Base-by-base conservation (phyloP, 2,329 filamentous ascomycete genomes). In the Coleophoma crateriformis region DNA sequence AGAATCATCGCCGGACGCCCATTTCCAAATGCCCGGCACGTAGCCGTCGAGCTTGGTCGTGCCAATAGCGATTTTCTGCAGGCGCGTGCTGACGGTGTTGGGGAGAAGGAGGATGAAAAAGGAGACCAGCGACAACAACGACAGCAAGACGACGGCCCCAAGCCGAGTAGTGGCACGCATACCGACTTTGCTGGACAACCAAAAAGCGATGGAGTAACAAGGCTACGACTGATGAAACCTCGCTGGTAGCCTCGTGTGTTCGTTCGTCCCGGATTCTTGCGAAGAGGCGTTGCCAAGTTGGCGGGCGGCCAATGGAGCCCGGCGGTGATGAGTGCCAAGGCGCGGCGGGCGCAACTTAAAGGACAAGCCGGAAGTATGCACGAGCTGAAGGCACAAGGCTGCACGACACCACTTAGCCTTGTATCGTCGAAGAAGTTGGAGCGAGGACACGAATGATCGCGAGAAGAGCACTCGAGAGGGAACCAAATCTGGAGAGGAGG, bases 51-150 rank as follows among this genome's bases (percentile, higher is more conserved):
- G 46, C 8, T 27, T 27, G 13, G 53, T 52, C 1, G 48, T 50
- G 6, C 51, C 53, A 3, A 61, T 37, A 2, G 45, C 45, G 20
- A 61, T 57, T 34, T 57, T 58, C 40, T 58, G 54, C 32, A 63
- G 33, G 17, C 52, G 53, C 22, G 52, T 52, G 6, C 50, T 51
- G 7, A 58, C 53, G 13, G 35, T 45, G 12, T 51, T 45, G 12
- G 48, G 49, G 8, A 54, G 54, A 6, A 63, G 39, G 3, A 64
- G 35, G 7, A 59, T 15, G 13, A 52, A 41, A 17, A 62, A 53
- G 1, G 55, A 52, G 5, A 55, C 19, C 11, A 61, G 45, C 19
- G 61, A 63, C 3, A 64, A 32, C 1, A 57, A 19, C 7, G 53
- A 49, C 33, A 62, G 45, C 13, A 60, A 47, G 2, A 59, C 49